Evolutionary conservation across 2,329 filamentous ascomycete genomes (phyloP), one percentile per base, ranked within the genome.

Genomic region (Aspergillus sp.): DNA sequence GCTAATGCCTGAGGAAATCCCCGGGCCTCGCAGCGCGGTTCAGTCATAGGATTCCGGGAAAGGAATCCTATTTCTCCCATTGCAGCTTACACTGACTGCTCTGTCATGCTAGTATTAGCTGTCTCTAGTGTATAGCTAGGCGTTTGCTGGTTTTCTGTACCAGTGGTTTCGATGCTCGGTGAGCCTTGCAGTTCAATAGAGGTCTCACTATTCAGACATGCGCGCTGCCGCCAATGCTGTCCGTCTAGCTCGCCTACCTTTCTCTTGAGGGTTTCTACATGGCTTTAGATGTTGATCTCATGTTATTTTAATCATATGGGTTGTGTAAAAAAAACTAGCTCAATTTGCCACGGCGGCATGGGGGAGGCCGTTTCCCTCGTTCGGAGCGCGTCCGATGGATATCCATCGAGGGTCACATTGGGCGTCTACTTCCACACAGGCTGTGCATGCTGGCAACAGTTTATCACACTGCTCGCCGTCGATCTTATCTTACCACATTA

Each of bases 31-130:
- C 57, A 54, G 9, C 58, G 56, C 5, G 60, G 59, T 47, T 65
- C 63, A 25, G 61, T 62, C 58, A 65, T 63, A 12, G 63, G 62
- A 47, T 55, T 64, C 22, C 58, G 59, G 5, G 63, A 63, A 10
- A 65, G 50, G 12, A 60, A 59, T 12, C 60, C 58, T 23, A 64
- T 64, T 37, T 63, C 61, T 1, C 60, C 60, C 61, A 62, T 61
- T 4, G 58, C 59, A 33, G 53, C 54, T 33, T 57, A 55, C 17
- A 60, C 50, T 7, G 59, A 55, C 27, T 46, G 23, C 6, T 46
- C 45, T 3, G 47, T 47, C 3, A 46, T 22, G 3, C 37, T 39
- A 2, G 37, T 33, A 10, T 22, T 5, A 19, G 6, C 20, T 6
- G 15, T 20, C 15, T 20, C 25, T 19, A n/a, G 19, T 25, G 23